Percentiles rank a stretch among this genome's conserved stretches.
Evolutionary conservation across 2,329 filamentous ascomycete species (phyloP).

Genomic region (Venturia asperata): DNA sequence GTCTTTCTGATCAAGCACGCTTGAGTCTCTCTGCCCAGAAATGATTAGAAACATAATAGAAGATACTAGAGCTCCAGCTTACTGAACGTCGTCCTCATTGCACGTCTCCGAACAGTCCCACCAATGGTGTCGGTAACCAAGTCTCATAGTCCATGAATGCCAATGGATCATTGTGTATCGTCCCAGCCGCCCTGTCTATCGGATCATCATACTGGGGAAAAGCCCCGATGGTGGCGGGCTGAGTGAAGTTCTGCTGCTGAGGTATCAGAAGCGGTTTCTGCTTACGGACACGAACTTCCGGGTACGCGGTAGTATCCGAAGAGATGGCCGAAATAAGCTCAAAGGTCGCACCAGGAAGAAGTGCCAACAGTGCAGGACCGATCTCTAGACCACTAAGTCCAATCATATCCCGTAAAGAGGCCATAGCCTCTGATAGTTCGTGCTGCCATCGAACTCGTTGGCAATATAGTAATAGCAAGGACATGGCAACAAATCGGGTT

Average conservation of each 20-base stretch:
- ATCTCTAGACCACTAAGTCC: background rate
- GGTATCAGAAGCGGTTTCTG: background rate
- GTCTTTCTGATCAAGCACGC: too few species aligned
- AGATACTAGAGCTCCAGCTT: background rate
- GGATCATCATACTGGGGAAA: background rate
- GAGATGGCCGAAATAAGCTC: background rate
- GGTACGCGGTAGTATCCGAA: background rate
- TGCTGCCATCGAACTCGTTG: slow-evolving; percentile 1
- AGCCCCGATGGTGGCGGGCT: background rate
- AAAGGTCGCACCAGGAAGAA: background rate
- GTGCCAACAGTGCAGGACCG: background rate
- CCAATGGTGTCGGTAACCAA: background rate
- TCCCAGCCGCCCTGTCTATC: background rate
- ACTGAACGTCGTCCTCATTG: background rate
- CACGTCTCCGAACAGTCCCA: background rate
- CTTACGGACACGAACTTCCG: background rate
- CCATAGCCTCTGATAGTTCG: background rate
- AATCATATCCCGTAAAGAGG: background rate
- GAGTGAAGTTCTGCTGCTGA: background rate
- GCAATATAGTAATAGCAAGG: background rate
- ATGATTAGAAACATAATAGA: background rate
- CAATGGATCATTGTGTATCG: background rate
- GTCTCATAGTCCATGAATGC: background rate
- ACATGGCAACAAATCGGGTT: background rate
- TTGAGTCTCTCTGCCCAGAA: background rate